Evolutionary conservation across 1,139 yeast species (phyloP), one percentile per base, ranked within the genome.

Genomic region (Candida sanyaensis): DNA sequence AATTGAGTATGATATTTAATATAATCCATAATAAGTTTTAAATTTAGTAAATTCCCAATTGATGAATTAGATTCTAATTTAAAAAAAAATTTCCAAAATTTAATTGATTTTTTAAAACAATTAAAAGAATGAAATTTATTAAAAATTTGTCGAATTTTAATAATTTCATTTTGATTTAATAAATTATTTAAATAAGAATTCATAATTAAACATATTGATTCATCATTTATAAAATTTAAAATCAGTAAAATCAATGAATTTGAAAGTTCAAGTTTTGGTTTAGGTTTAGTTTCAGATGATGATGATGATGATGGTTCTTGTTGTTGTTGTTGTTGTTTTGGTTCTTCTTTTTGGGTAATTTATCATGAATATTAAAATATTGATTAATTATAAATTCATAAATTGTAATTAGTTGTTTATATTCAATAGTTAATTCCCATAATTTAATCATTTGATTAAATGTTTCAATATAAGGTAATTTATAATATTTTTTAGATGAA

Each of bases 41-140:
- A 55, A 54, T 80, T 80, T 27, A 57, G 58, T 40, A 73, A 67
- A 52, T 83, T 79, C 28, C 69, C n/a, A 21, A 9, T 33, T 11
- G 21, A n/a, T 11, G 36, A 68, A 0, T 55, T 47, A 28, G 71
- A 59, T 54, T 84, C 87, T 56, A 77, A 81, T 42, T 80, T 77
- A 49, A 84, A 73, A 52, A 66, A 82, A 42, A 76, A 73, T 17
- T 66, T 62, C 91, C 91, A 86, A 54, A 83, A 86, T 23, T 71
- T 59, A 3, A 64, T 62, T 1, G 83, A 78, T 5, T 65, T 59
- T 43, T 64, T 63, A 31, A 83, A 57, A 2, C 68, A 56, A 2
- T 65, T 60, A 23, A 69, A 65, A 26, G 67, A 68, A 50, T 77
- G 66, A 53, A 71, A 75, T 11, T 62, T 60, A 50, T 75, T 72